These are phyloP conservation scores for Corymbia maculata DNA, from an alignment of 345 rosid genomes.

Conservation along the genomic window DNA sequence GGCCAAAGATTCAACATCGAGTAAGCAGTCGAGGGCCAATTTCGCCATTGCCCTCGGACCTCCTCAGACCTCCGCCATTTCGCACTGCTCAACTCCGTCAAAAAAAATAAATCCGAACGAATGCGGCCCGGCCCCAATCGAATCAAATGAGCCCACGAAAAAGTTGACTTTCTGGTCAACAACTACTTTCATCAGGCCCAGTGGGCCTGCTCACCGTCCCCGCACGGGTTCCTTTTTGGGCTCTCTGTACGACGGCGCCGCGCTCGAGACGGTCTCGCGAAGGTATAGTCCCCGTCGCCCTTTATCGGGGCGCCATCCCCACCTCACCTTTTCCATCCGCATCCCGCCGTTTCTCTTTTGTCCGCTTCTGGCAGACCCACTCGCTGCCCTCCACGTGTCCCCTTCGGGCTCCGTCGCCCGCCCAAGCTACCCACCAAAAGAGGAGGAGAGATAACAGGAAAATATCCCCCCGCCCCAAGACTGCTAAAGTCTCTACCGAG, in stretches of 20 bases:
- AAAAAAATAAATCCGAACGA: too few species aligned
- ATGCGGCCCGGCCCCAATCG: neutral
- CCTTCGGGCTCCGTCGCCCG: neutral
- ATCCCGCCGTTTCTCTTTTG: neutral
- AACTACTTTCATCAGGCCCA: neutral
- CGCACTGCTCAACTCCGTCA: neutral
- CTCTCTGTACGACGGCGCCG: neutral
- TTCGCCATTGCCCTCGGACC: neutral
- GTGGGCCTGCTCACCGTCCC: neutral
- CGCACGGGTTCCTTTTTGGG: neutral
- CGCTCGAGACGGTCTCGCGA: neutral
- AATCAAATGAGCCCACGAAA: neutral
- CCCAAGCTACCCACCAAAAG: neutral
- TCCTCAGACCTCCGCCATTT: neutral
- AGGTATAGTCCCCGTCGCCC: neutral
- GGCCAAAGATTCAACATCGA: neutral
- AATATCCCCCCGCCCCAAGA: neutral
- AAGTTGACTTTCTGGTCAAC: neutral
- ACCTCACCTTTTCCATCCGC: neutral
- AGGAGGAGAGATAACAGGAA: neutral
- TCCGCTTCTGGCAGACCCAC: neutral
- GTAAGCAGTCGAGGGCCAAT: neutral
- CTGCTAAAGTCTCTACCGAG: neutral
- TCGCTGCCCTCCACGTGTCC: neutral
- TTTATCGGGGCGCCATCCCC: neutral